Base-by-base conservation (phyloP, 768 basidiomycete genomes). In the Xanthoconium stramineum region DNA sequence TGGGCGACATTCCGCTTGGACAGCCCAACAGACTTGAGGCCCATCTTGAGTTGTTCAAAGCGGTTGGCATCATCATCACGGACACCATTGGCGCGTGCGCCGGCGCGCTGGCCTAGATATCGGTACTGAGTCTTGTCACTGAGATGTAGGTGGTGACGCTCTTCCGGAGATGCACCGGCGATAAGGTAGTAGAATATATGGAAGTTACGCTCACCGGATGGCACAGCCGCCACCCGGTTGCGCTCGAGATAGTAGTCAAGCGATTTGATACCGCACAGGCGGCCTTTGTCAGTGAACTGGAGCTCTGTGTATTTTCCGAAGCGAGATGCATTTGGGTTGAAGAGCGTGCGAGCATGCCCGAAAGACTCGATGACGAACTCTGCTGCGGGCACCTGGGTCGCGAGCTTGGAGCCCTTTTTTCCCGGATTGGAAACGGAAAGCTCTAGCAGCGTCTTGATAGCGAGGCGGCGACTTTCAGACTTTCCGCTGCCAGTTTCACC, bases 271-370 rank as follows among this genome's bases (percentile, higher is more conserved):
- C 97, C 97, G 45, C 79, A 85, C 0, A 98, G 75, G 5, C 94
- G 82, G 8, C 95, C 95, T 20, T 90, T 87, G 35, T 98, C 94
- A 50, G 83, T 91, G 76, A 98, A 98, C 73, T 98, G 97, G 0
- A 99, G 81, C 68, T 99, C 97, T 44, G 94, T 97, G 71, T 99
- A 99, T 71, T 96, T 94, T 53, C 96, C 97, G 68, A 96, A 97
- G 47, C 94, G 88, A 32, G 97, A 98, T 14, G 96, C 95, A 66
- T 97, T 97, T 46, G 91, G 83, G 67, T 98, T 97, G 75, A 91
- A 88, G 53, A 93, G 83, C 1, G 93, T 93, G 56, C 91, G 88
- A 19, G 95, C 91, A 63, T 91, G 89, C 15, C 96, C 96, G 68
- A 98, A 98, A 1, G 92, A 79, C 71, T 98, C 94, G 59, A 98